phyloP scores from a whole-genome alignment of 441 rosid genomes.

The Pelargonium citronellum region DNA sequence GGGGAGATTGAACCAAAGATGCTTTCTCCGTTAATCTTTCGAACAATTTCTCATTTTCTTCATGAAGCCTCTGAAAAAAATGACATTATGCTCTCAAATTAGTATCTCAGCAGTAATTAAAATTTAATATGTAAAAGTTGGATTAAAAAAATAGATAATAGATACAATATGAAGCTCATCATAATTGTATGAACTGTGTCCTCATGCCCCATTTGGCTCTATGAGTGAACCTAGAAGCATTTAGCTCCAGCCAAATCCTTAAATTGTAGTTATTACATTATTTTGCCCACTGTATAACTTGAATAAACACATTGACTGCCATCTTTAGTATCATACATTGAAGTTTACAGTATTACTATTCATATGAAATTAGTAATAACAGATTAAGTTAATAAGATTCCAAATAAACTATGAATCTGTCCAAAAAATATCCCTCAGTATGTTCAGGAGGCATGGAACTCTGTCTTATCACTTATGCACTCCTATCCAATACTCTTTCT shows the following conservation, averaged over 20 bases:
- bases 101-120: not conserved
- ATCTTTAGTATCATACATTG: not conserved
- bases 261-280: not conserved
- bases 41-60: constrained; percentile 95
- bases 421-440: not conserved
- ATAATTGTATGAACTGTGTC: not conserved
- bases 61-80: constrained; percentile 77
- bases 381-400: not conserved
- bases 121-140: not conserved
- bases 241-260: not conserved
- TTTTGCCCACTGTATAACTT: not conserved
- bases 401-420: not conserved
- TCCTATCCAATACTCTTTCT: not conserved
- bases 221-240: not conserved
- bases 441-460: not conserved
- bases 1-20: constrained; percentile 54
- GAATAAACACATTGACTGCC: not conserved
- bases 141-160: not conserved
- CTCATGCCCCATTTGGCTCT: not conserved
- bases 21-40: constrained; percentile 95
- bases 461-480: not conserved
- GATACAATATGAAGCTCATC: not conserved
- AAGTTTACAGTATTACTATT: not conserved
- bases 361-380: not conserved
- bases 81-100: constrained; percentile 13